Evolutionary conservation across 2,329 filamentous ascomycete genomes (phyloP).

Genomic region (Fusarium cicatricum): DNA sequence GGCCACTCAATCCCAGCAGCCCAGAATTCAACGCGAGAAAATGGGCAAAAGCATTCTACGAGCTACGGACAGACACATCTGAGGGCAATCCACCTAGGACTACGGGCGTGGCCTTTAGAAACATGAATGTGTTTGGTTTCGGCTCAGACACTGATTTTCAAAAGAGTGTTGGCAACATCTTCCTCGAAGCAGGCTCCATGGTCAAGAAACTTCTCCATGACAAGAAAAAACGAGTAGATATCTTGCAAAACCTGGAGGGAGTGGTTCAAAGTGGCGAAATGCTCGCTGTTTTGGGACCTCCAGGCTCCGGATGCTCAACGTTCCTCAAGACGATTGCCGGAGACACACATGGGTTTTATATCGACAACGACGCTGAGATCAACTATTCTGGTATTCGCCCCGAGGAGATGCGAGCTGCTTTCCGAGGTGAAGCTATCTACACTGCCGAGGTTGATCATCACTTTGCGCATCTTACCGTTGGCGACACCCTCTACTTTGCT

Average conservation of each 20-base stretch:
- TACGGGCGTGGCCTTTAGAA: conserved; percentile 40
- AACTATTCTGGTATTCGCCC: conserved; percentile 76
- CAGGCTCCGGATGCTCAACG: conserved; percentile 76
- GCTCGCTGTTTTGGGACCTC: conserved; percentile 75
- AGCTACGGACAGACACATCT: conserved; percentile 33
- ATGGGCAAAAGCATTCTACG: conserved; percentile 53
- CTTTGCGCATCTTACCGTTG: conserved; percentile 77
- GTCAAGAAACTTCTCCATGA: conserved; percentile 44
- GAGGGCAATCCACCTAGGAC: conserved; percentile 41
- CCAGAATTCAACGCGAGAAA: conserved; percentile 51
- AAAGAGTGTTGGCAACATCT: conserved; percentile 41
- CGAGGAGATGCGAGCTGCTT: conserved; percentile 75
- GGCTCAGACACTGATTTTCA: conserved; percentile 43
- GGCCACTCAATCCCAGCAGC: conserved; percentile 50
- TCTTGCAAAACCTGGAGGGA: conserved; percentile 70
- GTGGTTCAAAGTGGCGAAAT: conserved; percentile 73
- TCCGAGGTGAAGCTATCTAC: conserved; percentile 84
- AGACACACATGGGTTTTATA: conserved; percentile 77
- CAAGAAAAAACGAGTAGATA: conserved; percentile 66
- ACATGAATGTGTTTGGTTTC: conserved; percentile 42
- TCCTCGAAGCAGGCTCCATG: conserved; percentile 32
- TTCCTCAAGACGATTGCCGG: conserved; percentile 83
- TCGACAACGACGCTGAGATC: conserved; percentile 72
- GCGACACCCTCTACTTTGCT: conserved; percentile 79
- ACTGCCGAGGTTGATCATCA: conserved; percentile 83